A percentile compares a stretch with the other conserved stretches of the same genome.
These are phyloP conservation scores for Hypsizygus marmoreus DNA, from an alignment of 768 basidiomycete genomes.

Conservation along the genomic window DNA sequence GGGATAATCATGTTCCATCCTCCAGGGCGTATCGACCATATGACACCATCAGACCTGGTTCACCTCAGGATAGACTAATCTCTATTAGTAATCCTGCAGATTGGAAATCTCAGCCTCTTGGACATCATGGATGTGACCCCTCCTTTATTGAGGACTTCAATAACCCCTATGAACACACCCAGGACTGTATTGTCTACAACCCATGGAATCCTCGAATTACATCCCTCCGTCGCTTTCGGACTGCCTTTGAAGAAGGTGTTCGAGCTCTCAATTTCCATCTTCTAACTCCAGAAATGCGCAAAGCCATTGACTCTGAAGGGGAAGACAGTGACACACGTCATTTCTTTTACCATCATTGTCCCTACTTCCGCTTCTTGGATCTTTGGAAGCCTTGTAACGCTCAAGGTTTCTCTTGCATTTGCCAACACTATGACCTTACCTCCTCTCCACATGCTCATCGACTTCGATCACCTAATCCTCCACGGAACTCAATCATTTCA, in stretches of 20 bases:
- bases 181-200: not conserved
- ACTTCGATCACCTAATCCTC: not conserved
- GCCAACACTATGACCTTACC: not conserved
- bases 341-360: slow-evolving; percentile 5
- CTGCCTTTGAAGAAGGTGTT: not conserved
- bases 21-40: not conserved
- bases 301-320: too few species aligned
- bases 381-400: not conserved
- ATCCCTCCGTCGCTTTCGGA: not conserved
- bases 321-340: not conserved
- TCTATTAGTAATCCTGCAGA: not conserved
- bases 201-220: not conserved
- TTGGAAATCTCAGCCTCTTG: not conserved
- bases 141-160: not conserved
- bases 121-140: not conserved
- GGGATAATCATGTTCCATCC: not conserved
- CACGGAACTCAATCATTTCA: not conserved
- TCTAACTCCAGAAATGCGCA: too few species aligned
- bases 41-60: not conserved
- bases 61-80: too few species aligned
- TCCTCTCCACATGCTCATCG: not conserved
- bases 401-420: slow-evolving; percentile 7
- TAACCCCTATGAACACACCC: not conserved
- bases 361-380: not conserved
- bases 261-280: not conserved